phyloP scores from a whole-genome alignment of 1,284 basidiomycete genomes.

The Cryptococcus maquisensis region DNA sequence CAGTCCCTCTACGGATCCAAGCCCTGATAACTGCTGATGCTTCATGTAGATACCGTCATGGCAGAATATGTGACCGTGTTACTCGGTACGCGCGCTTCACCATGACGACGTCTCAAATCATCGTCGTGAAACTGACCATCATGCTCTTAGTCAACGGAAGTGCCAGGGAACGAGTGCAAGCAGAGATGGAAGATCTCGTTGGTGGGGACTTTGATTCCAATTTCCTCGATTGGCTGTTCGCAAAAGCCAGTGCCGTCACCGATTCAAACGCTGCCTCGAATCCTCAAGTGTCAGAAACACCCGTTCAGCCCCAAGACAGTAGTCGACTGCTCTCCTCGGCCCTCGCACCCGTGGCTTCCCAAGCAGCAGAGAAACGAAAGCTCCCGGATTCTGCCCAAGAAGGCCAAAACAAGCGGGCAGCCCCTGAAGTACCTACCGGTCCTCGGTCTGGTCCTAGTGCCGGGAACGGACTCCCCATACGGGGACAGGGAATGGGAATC shows the following conservation, averaged over 20 bases:
- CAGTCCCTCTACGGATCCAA: background rate
- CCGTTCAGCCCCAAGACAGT: constrained; percentile 1
- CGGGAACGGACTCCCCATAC: constrained; percentile 16
- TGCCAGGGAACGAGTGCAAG: constrained; percentile 31
- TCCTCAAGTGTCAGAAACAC: constrained; percentile 2
- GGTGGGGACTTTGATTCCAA: constrained; percentile 33
- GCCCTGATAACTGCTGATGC: background rate
- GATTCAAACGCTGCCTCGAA: constrained; percentile 6
- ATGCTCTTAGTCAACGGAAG: constrained; percentile 34
- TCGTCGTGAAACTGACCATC: constrained; percentile 8
- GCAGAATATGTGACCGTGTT: constrained; percentile 45
- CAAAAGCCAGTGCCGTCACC: constrained; percentile 15
- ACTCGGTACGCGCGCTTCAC: constrained; percentile 33
- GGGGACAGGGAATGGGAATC: constrained; percentile 15
- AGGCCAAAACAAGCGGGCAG: constrained; percentile 13
- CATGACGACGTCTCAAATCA: background rate
- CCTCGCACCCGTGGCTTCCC: constrained; percentile 16
- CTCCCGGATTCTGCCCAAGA: constrained; percentile 15
- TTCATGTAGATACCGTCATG: constrained; percentile 40
- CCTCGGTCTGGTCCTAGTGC: constrained; percentile 13
- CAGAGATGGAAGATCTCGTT: constrained; percentile 43
- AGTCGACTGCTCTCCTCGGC: constrained; percentile 20
- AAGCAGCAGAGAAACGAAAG: constrained; percentile 25
- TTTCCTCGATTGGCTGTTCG: constrained; percentile 45
- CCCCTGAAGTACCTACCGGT: constrained; percentile 15